Evolutionary conservation across 2,329 filamentous ascomycete species (phyloP).

Genomic region (Diaporthe sp.): DNA sequence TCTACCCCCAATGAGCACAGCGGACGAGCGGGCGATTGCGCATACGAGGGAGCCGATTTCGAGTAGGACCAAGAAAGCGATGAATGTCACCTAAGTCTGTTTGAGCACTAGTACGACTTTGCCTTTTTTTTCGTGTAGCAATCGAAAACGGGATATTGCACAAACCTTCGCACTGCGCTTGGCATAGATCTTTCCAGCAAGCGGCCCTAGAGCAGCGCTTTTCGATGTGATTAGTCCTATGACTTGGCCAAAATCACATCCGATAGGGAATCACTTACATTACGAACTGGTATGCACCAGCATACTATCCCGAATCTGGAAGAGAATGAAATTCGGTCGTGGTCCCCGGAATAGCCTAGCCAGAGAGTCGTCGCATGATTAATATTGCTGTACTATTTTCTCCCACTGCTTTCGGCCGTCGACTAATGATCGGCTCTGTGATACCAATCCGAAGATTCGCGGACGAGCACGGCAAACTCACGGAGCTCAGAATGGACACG

Average conservation of each 20-base stretch:
- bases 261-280: background rate
- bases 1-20: slow-evolving; percentile 28
- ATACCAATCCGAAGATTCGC: no score
- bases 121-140: slow-evolving; percentile 44
- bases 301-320: slow-evolving; percentile 56
- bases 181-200: background rate
- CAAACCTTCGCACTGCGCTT: background rate
- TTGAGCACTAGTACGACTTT: slow-evolving; percentile 45
- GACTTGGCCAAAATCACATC: background rate
- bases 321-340: slow-evolving; percentile 46
- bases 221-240: background rate
- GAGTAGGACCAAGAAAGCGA: slow-evolving; percentile 47
- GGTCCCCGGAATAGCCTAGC: slow-evolving; percentile 43
- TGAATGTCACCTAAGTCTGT: slow-evolving; percentile 47
- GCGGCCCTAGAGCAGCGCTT: background rate
- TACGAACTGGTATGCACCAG: slow-evolving; percentile 46
- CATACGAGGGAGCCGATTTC: slow-evolving; percentile 58
- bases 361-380: background rate
- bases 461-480: background rate
- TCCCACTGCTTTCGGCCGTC: no score
- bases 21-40: slow-evolving; percentile 25
- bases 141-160: no score
- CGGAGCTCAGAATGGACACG: background rate
- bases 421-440: no score
- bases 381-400: background rate